Base-by-base conservation (phyloP, 371 early-diverging fungal genomes). In the Syncephalastrum contaminatum region DNA sequence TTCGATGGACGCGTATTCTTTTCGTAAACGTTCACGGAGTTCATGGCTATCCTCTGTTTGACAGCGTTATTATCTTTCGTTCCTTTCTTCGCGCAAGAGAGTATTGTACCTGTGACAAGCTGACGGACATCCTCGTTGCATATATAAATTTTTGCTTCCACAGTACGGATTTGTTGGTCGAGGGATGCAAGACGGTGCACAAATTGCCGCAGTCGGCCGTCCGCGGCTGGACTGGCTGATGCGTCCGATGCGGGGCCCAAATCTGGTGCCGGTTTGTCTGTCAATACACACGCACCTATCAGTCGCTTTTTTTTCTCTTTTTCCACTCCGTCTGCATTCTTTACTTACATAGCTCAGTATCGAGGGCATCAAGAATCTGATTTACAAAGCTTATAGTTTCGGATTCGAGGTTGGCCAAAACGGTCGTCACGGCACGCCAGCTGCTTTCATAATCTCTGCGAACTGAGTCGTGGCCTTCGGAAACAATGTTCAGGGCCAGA, bases 101-200 rank as follows among this genome's bases (percentile, higher is more conserved):
- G 14, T 43, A 27, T 36, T 19, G 43, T 66, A 65, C 67, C 73
- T 52, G 66, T 53, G 41, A 59, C 62, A n/a, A 73, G 53, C 43
- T 70, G 66, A 8, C 64, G 67, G n/a, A 72, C 64, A 61, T 72
- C 69, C 20, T 80, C 76, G 52, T 67, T 72, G 56, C 76, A 74
- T 36, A 80, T 56, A 59, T 72, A 76, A 25, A 80, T 57, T 48
- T 74, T 75, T 6, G 80, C 80, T 60, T 74, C 76, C 57, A 76
- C 51, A 12, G 76, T 75, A 14, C 76, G 60, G 41, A 73, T 53
- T 48, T 79, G 76, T 53, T 75, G 76, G 40, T 75, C 74, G 20
- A 79, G 59, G n/a, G 64, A 66, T 16, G 74, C 58, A 21, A 79
- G 46, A 36, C 66, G 56, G 56, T 75, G 76, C 10, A 79, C 55